A percentile compares a stretch with the other conserved stretches of the same genome.
phyloP scores from a whole-genome alignment of 768 basidiomycete genomes.

The Omphalotus guepiniiformis region DNA sequence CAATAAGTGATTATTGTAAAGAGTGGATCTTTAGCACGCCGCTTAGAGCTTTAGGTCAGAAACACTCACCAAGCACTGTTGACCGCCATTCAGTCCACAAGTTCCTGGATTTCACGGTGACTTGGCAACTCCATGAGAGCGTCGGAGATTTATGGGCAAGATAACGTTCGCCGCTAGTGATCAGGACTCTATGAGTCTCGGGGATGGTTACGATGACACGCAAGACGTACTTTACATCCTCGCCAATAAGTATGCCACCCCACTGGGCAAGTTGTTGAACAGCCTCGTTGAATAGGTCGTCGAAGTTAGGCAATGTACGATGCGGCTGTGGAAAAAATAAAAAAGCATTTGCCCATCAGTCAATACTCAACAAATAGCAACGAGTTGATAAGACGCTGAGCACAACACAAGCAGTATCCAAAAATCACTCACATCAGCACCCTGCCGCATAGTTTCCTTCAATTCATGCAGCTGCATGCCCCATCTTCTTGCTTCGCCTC shows the following conservation, averaged over 20 bases:
- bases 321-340: conserved; percentile 1
- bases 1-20: neutral
- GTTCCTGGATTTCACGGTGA: conserved; percentile 63
- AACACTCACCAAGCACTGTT: conserved; percentile 54
- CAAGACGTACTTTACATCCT: conserved; percentile 56
- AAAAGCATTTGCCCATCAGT: conserved; percentile 5
- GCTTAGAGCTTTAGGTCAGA: conserved; percentile 6
- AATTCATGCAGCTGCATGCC: conserved; percentile 61
- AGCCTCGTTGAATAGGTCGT: conserved; percentile 75
- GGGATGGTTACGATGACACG: neutral
- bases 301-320: conserved; percentile 36
- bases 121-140: conserved; percentile 61
- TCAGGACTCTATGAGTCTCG: conserved; percentile 13
- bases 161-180: conserved; percentile 62
- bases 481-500: conserved; percentile 74
- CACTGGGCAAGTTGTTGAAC: conserved; percentile 72
- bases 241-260: conserved; percentile 66
- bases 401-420: neutral
- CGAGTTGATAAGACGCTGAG: conserved; percentile 3
- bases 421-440: conserved; percentile 40
- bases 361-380: conserved; percentile 14
- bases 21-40: neutral
- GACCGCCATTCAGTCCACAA: conserved; percentile 66
- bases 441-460: conserved; percentile 54
- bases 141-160: conserved; percentile 68